These are phyloP conservation scores for Colletotrichum incanum DNA, from an alignment of 2,329 filamentous ascomycete genomes.

Conservation along the genomic window DNA sequence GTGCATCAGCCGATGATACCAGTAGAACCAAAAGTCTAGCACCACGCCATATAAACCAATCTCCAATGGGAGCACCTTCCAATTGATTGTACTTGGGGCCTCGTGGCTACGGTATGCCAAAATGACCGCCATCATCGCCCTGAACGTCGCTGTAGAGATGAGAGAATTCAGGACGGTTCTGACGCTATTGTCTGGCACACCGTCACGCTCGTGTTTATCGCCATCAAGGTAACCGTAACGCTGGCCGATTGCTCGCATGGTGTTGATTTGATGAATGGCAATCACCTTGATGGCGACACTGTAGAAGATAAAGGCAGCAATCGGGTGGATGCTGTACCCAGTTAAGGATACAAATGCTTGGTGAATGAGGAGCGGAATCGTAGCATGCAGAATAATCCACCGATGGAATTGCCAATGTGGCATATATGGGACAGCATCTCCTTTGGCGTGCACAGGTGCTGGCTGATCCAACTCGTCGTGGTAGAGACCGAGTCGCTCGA, in stretches of 20 bases:
- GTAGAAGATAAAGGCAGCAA: slow-evolving; percentile 56
- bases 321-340: slow-evolving; percentile 49
- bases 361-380: slow-evolving; percentile 56
- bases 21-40: slow-evolving; percentile 63
- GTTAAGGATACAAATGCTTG: slow-evolving; percentile 53
- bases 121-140: slow-evolving; percentile 54
- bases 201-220: slow-evolving; percentile 60
- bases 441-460: slow-evolving; percentile 57
- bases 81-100: slow-evolving; percentile 49
- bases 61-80: slow-evolving; percentile 56
- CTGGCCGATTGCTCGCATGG: slow-evolving; percentile 57
- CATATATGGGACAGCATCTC: slow-evolving; percentile 58
- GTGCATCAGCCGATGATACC: slow-evolving; percentile 61
- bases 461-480: slow-evolving; percentile 49
- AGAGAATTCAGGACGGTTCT: slow-evolving; percentile 53
- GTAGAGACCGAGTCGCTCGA: slow-evolving; percentile 51
- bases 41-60: slow-evolving; percentile 59
- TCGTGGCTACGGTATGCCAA: slow-evolving; percentile 48
- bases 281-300: slow-evolving; percentile 56
- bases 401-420: slow-evolving; percentile 54
- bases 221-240: slow-evolving; percentile 60
- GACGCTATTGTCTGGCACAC: slow-evolving; percentile 58
- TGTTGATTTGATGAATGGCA: slow-evolving; percentile 57
- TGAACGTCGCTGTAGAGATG: slow-evolving; percentile 51
- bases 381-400: slow-evolving; percentile 58